Evolutionary conservation across 192 early-diverging fungal genomes (phyloP).

Genomic region (Mortierella hygrophila): DNA sequence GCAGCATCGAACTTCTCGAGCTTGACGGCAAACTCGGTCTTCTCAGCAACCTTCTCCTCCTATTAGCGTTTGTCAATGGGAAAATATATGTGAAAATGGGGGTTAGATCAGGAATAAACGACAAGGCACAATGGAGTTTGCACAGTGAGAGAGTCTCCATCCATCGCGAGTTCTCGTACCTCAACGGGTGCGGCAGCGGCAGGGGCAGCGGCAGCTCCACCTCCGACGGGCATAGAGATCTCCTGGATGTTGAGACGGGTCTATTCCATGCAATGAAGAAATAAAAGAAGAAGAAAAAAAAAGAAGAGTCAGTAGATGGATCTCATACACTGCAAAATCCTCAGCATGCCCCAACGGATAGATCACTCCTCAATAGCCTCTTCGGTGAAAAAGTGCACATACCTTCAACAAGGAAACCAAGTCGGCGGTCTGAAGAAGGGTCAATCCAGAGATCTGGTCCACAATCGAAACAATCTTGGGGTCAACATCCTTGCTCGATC

Average conservation of each 20-base stretch:
- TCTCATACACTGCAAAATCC: neutral
- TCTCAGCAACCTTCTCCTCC: conserved; percentile 91
- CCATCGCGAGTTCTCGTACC: conserved; percentile 38
- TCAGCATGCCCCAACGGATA: neutral
- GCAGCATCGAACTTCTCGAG: conserved; percentile 95
- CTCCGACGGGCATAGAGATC: conserved; percentile 85
- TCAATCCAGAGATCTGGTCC: conserved; percentile 91
- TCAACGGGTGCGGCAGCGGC: conserved; percentile 77
- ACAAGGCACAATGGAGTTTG: neutral
- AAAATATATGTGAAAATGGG: neutral
- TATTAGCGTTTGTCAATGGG: conserved; percentile 12
- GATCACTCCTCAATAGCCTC: too few relatives aligned
- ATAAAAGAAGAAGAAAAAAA: neutral
- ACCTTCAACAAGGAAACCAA: conserved; percentile 93
- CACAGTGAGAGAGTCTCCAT: neutral
- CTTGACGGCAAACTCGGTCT: conserved; percentile 96
- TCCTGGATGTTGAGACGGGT: conserved; percentile 92
- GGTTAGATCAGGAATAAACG: conserved; percentile 3
- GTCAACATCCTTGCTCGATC: conserved; percentile 63
- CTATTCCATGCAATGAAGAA: conserved; percentile 51
- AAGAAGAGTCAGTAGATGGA: conserved; percentile 21
- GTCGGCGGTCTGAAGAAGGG: conserved; percentile 92
- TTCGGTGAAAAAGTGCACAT: neutral
- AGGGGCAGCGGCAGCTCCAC: conserved; percentile 71
- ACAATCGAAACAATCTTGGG: conserved; percentile 89